These are phyloP conservation scores for Meyerozyma athensensis DNA, from an alignment of 1,139 yeast genomes.

Conservation along the genomic window DNA sequence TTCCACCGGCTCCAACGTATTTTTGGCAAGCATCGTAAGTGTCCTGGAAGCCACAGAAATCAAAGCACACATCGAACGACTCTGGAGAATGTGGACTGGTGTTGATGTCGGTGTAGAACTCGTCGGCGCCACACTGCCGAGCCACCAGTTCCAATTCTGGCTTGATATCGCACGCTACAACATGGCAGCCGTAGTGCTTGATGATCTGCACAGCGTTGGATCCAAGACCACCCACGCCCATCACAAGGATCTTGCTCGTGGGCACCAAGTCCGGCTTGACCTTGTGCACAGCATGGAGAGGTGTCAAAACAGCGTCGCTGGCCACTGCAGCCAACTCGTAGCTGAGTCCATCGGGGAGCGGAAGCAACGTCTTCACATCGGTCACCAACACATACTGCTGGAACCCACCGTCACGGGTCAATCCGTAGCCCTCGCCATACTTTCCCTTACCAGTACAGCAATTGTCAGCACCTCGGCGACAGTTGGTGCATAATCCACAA, in stretches of 20 bases:
- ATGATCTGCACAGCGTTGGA: conserved; percentile 46
- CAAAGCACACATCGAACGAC: conserved; percentile 39
- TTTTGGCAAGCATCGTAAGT: conserved; percentile 31
- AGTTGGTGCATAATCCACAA: conserved; percentile 42
- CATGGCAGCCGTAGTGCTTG: conserved; percentile 33
- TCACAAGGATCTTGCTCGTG: conserved; percentile 34
- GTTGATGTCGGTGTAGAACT: conserved; percentile 31
- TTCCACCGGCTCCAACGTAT: conserved; percentile 36
- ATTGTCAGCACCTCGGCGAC: conserved; percentile 42
- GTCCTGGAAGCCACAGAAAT: conserved; percentile 41
- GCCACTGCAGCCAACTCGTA: conserved; percentile 47
- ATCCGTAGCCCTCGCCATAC: conserved; percentile 31
- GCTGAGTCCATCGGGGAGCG: conserved; percentile 44
- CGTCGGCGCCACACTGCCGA: conserved; percentile 37
- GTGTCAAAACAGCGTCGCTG: conserved; percentile 48
- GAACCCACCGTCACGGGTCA: conserved; percentile 47
- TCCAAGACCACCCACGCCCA: conserved; percentile 52
- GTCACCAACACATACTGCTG: conserved; percentile 40
- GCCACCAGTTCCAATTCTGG: conserved; percentile 27
- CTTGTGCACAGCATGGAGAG: conserved; percentile 45
- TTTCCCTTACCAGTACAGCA: conserved; percentile 21
- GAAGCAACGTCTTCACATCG: conserved; percentile 33
- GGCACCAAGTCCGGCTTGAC: conserved; percentile 31
- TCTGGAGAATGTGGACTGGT: conserved; percentile 24
- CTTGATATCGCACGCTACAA: conserved; percentile 40